These are phyloP conservation scores for Wickerhamomyces chaumierensis DNA, from an alignment of 805 yeast species.

Conservation along the genomic window DNA sequence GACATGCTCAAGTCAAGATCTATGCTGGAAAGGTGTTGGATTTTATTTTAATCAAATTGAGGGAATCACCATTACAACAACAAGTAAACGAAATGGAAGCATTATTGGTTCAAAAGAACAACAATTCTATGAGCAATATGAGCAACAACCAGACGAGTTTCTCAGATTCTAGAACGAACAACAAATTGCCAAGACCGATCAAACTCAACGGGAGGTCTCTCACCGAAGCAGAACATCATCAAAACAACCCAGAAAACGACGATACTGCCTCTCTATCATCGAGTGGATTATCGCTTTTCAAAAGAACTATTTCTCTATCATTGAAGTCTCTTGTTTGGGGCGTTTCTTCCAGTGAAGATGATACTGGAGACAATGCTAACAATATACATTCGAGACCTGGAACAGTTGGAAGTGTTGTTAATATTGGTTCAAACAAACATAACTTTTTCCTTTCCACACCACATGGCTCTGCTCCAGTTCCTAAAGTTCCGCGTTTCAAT, in stretches of 20 bases:
- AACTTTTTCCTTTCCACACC: conserved; percentile 10
- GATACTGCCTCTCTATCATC: conserved; percentile 2
- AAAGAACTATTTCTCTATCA: conserved; percentile 19
- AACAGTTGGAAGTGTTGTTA: too few species aligned
- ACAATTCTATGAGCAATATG: too few species aligned
- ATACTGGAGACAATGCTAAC: conserved; percentile 5
- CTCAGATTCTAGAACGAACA: conserved; percentile 8
- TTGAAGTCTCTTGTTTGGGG: conserved; percentile 19
- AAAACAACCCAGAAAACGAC: neutral
- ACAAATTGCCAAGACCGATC: conserved; percentile 24
- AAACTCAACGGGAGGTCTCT: conserved; percentile 20
- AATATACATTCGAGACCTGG: conserved; percentile 1
- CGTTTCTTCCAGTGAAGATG: conserved; percentile 14
- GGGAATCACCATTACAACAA: conserved; percentile 45
- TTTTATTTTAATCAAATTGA: conserved; percentile 48
- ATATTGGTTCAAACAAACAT: neutral
- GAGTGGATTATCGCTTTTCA: conserved; percentile 9
- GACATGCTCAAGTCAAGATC: conserved; percentile 68
- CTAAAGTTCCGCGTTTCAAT: conserved; percentile 46
- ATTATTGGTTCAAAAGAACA: conserved; percentile 35
- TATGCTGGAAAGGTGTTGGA: conserved; percentile 70
- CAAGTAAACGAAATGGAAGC: conserved; percentile 58
- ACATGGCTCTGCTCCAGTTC: conserved; percentile 36
- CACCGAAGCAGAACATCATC: conserved; percentile 3
- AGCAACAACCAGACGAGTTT: too few species aligned